Evolutionary conservation across 306 rosid genomes (phyloP), one percentile per base, ranked within the genome.

Genomic region (Casuarina cunninghamiana): DNA sequence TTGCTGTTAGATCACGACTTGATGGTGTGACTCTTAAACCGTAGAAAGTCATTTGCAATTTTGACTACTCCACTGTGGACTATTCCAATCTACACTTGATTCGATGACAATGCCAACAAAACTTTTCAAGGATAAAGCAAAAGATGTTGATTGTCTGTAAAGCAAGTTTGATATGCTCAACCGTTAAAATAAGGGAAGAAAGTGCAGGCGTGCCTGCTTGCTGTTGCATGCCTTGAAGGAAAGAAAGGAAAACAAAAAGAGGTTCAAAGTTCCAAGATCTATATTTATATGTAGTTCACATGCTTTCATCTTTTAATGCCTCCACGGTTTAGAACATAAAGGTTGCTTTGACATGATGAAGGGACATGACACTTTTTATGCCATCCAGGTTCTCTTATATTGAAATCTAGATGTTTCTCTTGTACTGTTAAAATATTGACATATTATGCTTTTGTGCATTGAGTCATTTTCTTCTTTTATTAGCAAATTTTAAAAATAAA

Each of bases 181-280:
- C 32, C 32, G 32, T 3, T 66, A 8, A 16, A 42, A 66, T 41
- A 66, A 39, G 71, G 50, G 3, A 17, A 16, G 3, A 2, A 41
- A 39, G 42, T 26, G 53, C 65, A 3, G 62, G 75, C 80, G 21
- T 71, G 74, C 58, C 60, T 75, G 72, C 49, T 42, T 26, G 65
- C 69, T 76, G 60, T 46, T 73, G 5, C 84, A 70, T 66, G 80
- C 77, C 70, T 81, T 50, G 17, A 32, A 12, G 16, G 69, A 5
- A 62, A 67, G 37, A 41, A 3, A 26, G 32, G 16, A n/a, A 61
- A 53, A 53, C 69, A 42, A 62, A 76, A 62, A 51, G 42, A 45
- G 73, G 54, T 10, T 5, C 63, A 58, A 48, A 19, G 8, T 42
- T 1, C 32, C 37, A 26, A 58, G 39, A 39, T 11, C n/a, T 75